Base-by-base conservation (phyloP, 768 basidiomycete species). In the Cyathus striatus region DNA sequence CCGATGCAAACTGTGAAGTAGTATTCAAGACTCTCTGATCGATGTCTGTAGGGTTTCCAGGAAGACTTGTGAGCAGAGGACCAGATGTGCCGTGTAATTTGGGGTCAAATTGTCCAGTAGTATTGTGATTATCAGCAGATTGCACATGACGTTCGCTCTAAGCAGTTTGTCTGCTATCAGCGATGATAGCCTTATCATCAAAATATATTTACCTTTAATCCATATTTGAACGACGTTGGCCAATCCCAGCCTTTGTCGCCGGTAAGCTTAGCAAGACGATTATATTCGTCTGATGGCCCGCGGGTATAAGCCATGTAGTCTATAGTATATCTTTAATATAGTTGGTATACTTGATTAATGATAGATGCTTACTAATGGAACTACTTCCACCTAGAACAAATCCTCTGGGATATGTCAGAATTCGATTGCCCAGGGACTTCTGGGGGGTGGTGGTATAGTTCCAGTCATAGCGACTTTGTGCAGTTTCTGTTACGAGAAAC, bases 181-280 rank as follows among this genome's bases (percentile, higher is more conserved):
- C 14, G 13, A 12, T n/a, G 18, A n/a, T 10, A 14, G 13, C 21
- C 3, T 10, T 18, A 37, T n/a, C n/a, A n/a, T n/a, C n/a, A n/a
- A n/a, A n/a, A n/a, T n/a, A n/a, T n/a, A 20, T 18, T n/a, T 14
- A 37, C 35, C 35, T 37, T 37, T 18, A n/a, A n/a, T 2, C 10
- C 13, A 20, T 14, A 37, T 20, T 12, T 12, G 14, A 37, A 37
- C 12, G 21, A 16, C 10, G 14, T 37, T 10, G 10, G 14, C 35
- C 35, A 37, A 23, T 17, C 10, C 33, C 33, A 43, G 16, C 33
- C 30, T 9, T 21, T 24, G 23, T 43, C 42, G 7, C 42, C 42
- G 5, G 33, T 17, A 23, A 43, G 10, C 5, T 17, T 18, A 2
- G 42, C 42, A 36, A 23, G 36, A 9, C 33, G 6, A 23, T 43